Base-by-base conservation (phyloP, 345 rosid species). In the Fremontodendron californicum region DNA sequence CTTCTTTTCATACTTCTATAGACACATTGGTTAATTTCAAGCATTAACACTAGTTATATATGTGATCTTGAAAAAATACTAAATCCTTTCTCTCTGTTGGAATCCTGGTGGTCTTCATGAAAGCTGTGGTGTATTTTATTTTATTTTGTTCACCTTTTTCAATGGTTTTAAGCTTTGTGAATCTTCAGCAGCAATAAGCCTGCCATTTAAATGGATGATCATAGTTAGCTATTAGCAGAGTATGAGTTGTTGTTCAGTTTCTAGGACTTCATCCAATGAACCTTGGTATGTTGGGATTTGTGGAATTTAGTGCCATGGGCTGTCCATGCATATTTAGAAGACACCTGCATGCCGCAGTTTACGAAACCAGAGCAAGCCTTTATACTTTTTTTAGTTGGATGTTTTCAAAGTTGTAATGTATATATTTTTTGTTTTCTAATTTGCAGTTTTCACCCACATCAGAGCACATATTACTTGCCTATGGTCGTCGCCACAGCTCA, bases 391-490 rank as follows among this genome's bases (percentile, higher is more conserved):
- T 33, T 33, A 33, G 35, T 33, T 33, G 35, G 35, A 33, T 33
- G 35, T 33, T 33, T 33, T 33, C 35, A 33, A 33, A 33, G 35
- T 33, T 15, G 40, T 48, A 13, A 69, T n/a, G 27, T 48, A 16
- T 74, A 27, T 51, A 12, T 12, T 11, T 27, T 52, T 58, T 25
- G 62, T n/a, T 35, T 23, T 9, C 52, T 42, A 13, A 68, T 57
- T 48, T 81, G 81, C 87, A 90, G 92, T 88, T 90, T 81, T 88
- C 94, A 46, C 90, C 92, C 11, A 86, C 89, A 21, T 86, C 92
- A 2, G 92, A 90, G 81, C 94, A 90, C 46, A 78, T 90, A 79
- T 62, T 90, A 33, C 84, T 90, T 84, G 90, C 92, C 6, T 88
- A 90, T 76, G 94, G 94, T 10, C 87, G 92, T 57, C 92, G 89